Conservation (phyloP, 2,329 filamentous ascomycete genomes). For the Alternaria sp. region DNA sequence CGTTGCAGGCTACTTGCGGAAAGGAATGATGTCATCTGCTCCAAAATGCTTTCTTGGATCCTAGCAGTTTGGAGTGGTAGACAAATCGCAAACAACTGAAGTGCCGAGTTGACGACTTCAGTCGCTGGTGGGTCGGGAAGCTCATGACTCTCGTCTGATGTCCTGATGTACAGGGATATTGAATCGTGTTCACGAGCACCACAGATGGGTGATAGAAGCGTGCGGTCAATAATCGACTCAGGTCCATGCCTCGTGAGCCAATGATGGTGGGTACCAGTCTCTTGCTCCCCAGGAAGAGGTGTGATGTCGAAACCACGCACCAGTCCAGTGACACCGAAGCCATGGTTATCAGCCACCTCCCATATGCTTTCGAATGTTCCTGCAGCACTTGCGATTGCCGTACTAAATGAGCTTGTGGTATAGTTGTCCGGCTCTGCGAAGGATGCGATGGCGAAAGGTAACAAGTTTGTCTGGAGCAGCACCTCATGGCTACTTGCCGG, state of each 20-base stretch:
- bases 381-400: conserved; percentile 88
- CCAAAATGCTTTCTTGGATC: conserved; percentile 93
- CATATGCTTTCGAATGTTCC: conserved; percentile 92
- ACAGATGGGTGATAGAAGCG: conserved; percentile 69
- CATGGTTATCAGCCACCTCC: conserved; percentile 93
- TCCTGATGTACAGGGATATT: conserved; percentile 74
- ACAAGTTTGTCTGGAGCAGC: conserved; percentile 85
- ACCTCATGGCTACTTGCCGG: conserved; percentile 84
- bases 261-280: conserved; percentile 53
- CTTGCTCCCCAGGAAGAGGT: conserved; percentile 68
- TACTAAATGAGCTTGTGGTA: conserved; percentile 81
- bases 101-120: conserved; percentile 92
- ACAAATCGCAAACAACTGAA: conserved; percentile 89
- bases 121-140: conserved; percentile 83
- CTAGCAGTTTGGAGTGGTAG: conserved; percentile 88
- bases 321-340: conserved; percentile 89
- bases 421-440: conserved; percentile 95
- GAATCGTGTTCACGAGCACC: conserved; percentile 90
- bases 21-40: conserved; percentile 91
- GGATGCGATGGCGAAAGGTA: conserved; percentile 86
- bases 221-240: conserved; percentile 69
- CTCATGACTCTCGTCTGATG: conserved; percentile 54
- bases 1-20: conserved; percentile 79
- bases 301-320: conserved; percentile 77
- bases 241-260: conserved; percentile 63